A percentile compares a stretch with the other conserved stretches of the same genome.
Conservation (phyloP, 108 stramenopile genomes). For the Stephanodiscus triporus region DNA sequence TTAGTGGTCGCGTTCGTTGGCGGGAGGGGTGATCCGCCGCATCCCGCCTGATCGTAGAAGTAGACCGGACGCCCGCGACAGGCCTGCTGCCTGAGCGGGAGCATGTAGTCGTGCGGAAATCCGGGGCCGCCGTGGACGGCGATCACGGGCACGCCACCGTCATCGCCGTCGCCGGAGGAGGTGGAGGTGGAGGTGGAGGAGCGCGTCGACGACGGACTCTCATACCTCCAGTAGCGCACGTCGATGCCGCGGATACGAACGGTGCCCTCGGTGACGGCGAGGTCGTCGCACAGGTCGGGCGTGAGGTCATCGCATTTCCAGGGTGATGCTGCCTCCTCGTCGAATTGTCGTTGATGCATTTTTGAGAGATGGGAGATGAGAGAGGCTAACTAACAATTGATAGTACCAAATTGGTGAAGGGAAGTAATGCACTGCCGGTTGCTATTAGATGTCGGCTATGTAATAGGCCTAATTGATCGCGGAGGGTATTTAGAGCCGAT, state of each 20-base stretch:
- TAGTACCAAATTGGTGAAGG: too few species aligned
- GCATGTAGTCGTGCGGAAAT: conserved; percentile 48
- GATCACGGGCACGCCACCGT: conserved; percentile 16
- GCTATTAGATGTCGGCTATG: too few species aligned
- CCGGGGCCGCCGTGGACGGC: conserved; percentile 59
- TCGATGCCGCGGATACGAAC: conserved; percentile 19
- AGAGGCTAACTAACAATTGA: too few species aligned
- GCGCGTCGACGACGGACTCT: not conserved
- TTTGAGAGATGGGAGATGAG: not conserved
- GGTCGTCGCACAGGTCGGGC: conserved; percentile 37
- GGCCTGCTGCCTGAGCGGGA: conserved; percentile 55
- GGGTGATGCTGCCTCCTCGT: conserved; percentile 17
- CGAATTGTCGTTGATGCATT: not conserved
- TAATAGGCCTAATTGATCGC: too few species aligned
- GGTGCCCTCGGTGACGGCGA: conserved; percentile 17
- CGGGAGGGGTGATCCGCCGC: conserved; percentile 27
- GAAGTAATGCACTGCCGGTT: too few species aligned
- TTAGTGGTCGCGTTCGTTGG: not conserved
- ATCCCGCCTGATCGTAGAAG: conserved; percentile 64
- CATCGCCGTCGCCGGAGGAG: not conserved
- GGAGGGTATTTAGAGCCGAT: too few species aligned
- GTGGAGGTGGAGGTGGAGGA: too few species aligned
- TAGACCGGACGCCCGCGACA: conserved; percentile 47
- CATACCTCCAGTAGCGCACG: conserved; percentile 38
- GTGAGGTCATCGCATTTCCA: conserved; percentile 44